Evolutionary conservation across 768 basidiomycete genomes (phyloP).

Genomic region (Psilocybe subaeruginosa): DNA sequence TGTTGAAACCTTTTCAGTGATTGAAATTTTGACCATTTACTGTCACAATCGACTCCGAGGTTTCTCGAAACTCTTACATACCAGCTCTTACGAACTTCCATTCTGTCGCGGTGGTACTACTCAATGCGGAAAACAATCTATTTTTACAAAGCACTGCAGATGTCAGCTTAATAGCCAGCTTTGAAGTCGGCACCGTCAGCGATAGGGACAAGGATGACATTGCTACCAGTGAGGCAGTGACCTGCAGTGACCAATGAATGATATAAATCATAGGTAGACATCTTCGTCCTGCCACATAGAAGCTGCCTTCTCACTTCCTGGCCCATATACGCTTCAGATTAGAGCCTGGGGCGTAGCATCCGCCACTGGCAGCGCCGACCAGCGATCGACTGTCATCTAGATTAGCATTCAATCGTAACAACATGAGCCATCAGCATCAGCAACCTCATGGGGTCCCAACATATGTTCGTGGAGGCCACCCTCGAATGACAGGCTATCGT

Average conservation of each 20-base stretch:
- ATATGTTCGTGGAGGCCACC: background rate
- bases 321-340: background rate
- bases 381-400: too few relatives aligned
- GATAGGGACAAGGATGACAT: too few relatives aligned
- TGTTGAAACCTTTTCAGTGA: too few relatives aligned
- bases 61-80: too few relatives aligned
- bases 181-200: too few relatives aligned
- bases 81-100: too few relatives aligned
- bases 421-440: background rate
- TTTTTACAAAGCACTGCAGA: too few relatives aligned
- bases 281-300: background rate
- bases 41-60: too few relatives aligned
- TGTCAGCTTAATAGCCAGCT: too few relatives aligned
- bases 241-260: background rate
- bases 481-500: conserved; percentile 28
- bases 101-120: too few relatives aligned
- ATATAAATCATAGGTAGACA: background rate
- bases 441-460: background rate
- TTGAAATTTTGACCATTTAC: too few relatives aligned
- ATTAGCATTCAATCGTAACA: background rate
- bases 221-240: background rate
- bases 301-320: background rate
- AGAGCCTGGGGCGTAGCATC: background rate
- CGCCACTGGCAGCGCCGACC: background rate
- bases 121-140: too few relatives aligned